Base-by-base conservation (phyloP, 2,329 filamentous ascomycete species). In the Fusarium chuoi region DNA sequence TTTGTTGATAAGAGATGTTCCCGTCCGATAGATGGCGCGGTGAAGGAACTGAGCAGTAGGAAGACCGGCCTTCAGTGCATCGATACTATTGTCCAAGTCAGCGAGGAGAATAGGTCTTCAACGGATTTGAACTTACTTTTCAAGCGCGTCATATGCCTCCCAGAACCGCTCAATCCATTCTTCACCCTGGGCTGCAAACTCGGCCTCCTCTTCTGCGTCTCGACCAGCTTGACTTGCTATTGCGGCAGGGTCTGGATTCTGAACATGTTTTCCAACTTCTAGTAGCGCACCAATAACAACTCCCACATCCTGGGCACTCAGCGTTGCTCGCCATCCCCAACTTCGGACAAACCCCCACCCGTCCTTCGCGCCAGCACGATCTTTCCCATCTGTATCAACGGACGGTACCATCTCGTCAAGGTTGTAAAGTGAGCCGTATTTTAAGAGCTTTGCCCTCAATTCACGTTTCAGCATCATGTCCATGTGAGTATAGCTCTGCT, bases 401-500 rank as follows among this genome's bases (percentile, higher is more conserved):
- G 92, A 90, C 3, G 96, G 96, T 0, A 99, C 95, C 78, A 99
- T 91, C 58, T 96, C 96, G 74, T 98, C 95, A 3, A 99, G 88
- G 35, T 97, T 96, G 82, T 98, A 99, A 69, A 97, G 88, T 3
- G 94, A 94, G 1, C 95, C 95, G 80, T 98, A 98, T 78, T 96
- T 96, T 26, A 98, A 87, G 4, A 99, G 87, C 68, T 97, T 94
- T 54, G 94, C 90, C 46, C 96, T 91, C 36, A 98, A 84, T 36
- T 94, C 94, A 10, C 94, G 92, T 83, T 98, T 99, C 39, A 99
- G 86, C 82, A 97, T 92, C 91, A 98, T 97, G 83, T 98, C 96
- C 95, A 99, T 98, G 82, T 99, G 96, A 0, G 95, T 94, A 81
- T 98, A 99, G 80, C 91, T 96, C 82, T 98, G 96, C 78, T 94